These are phyloP conservation scores for Xylariales sp. DNA, from an alignment of 2,329 filamentous ascomycete genomes.

Conservation along the genomic window DNA sequence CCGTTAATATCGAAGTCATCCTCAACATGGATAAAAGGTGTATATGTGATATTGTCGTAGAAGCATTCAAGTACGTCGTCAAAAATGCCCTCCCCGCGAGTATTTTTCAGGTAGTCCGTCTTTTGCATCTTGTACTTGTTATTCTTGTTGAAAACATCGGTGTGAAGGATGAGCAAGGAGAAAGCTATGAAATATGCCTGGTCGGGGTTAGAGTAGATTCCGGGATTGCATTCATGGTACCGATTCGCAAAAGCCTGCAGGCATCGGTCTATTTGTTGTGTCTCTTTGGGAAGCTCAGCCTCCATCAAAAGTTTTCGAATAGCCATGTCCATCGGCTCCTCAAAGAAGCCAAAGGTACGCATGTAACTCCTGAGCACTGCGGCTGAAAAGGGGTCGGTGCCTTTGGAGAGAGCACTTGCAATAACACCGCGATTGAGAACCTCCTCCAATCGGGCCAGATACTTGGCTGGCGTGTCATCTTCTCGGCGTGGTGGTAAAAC, in stretches of 20 bases:
- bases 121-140: conserved; percentile 99
- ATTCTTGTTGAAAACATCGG: conserved; percentile 99
- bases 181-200: conserved; percentile 99
- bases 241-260: conserved; percentile 92
- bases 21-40: conserved; percentile 96
- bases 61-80: conserved; percentile 93
- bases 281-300: conserved; percentile 92
- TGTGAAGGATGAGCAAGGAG: conserved; percentile 92
- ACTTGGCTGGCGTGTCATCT: conserved; percentile 85
- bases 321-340: conserved; percentile 96
- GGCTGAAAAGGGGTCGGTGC: conserved; percentile 76
- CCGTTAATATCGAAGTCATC: conserved; percentile 80
- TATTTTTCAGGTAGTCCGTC: conserved; percentile 91
- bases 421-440: conserved; percentile 77
- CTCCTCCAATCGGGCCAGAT: conserved; percentile 78
- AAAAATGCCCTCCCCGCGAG: conserved; percentile 83
- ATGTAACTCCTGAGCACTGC: conserved; percentile 91
- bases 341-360: conserved; percentile 91
- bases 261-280: conserved; percentile 94
- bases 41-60: conserved; percentile 98
- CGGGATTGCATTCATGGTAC: conserved; percentile 97
- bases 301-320: conserved; percentile 95
- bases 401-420: conserved; percentile 80
- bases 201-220: conserved; percentile 85
- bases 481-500: conserved; percentile 76